Percentiles rank a stretch among this genome's conserved stretches.
These are phyloP conservation scores for Macrolepiota dolichaula DNA, from an alignment of 768 basidiomycete species.

Conservation along the genomic window DNA sequence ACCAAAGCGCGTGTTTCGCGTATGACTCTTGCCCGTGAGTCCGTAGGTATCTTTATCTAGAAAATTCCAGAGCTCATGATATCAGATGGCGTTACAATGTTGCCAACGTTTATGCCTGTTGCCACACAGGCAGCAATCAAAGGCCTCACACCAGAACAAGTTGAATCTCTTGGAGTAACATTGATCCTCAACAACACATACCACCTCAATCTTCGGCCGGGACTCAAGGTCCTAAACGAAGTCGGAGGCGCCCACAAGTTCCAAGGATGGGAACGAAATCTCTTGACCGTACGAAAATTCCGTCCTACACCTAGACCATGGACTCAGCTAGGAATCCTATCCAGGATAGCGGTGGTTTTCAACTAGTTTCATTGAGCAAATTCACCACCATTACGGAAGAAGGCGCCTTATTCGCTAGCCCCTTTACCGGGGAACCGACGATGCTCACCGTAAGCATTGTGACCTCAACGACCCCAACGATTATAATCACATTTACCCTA, in stretches of 20 bases:
- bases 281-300: slow-evolving; percentile 63
- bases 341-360: slow-evolving; percentile 89
- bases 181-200: slow-evolving; percentile 90
- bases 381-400: slow-evolving; percentile 87
- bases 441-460: slow-evolving; percentile 73
- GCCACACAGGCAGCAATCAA: slow-evolving; percentile 93
- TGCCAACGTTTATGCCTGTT: slow-evolving; percentile 93
- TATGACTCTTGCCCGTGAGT: slow-evolving; percentile 79
- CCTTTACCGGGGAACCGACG: slow-evolving; percentile 83
- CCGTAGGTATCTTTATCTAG: neutral
- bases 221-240: slow-evolving; percentile 65
- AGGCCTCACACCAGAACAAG: slow-evolving; percentile 82
- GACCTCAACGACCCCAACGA: neutral
- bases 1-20: slow-evolving; percentile 82
- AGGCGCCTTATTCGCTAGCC: slow-evolving; percentile 81
- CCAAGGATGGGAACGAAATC: slow-evolving; percentile 84
- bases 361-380: slow-evolving; percentile 80
- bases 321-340: neutral
- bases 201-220: slow-evolving; percentile 85
- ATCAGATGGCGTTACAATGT: slow-evolving; percentile 73
- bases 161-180: slow-evolving; percentile 76
- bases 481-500: slow-evolving; percentile 4
- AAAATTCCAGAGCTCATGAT: neutral
- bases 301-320: neutral
- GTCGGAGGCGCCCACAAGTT: slow-evolving; percentile 88